A percentile compares a stretch with the other conserved stretches of the same genome.
phyloP scores from a whole-genome alignment of 768 basidiomycete species.

The Cyathus striatus region DNA sequence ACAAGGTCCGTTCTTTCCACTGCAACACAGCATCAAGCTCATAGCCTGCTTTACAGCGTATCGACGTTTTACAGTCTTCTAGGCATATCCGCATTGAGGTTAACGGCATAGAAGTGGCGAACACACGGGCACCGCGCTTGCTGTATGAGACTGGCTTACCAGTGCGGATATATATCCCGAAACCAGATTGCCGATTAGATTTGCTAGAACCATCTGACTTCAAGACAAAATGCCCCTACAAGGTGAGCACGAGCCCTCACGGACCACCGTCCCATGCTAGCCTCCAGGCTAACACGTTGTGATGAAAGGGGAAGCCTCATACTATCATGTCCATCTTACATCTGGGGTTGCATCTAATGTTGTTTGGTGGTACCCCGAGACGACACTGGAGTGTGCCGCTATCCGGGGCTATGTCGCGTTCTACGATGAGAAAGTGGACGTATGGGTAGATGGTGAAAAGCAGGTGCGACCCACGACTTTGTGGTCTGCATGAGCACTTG shows the following conservation, averaged over 20 bases:
- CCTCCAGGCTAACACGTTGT: no score
- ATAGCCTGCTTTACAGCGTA: conserved; percentile 32
- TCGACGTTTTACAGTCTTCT: conserved; percentile 58
- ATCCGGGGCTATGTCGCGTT: conserved; percentile 53
- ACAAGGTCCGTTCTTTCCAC: conserved; percentile 40
- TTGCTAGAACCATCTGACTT: conserved; percentile 42
- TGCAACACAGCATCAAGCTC: not conserved
- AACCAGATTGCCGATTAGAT: conserved; percentile 47
- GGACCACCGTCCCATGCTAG: no score
- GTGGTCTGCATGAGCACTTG: no score
- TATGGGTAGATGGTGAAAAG: conserved; percentile 57
- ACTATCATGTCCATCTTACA: conserved; percentile 46
- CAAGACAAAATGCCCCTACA: conserved; percentile 56
- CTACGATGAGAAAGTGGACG: conserved; percentile 64
- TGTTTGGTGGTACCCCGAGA: conserved; percentile 61
- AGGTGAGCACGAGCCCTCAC: no score
- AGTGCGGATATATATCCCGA: conserved; percentile 57
- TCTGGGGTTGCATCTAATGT: conserved; percentile 40
- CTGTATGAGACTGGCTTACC: conserved; percentile 55
- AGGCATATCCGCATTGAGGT: conserved; percentile 56
- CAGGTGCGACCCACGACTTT: conserved; percentile 27
- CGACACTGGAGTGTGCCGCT: conserved; percentile 42
- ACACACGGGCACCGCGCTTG: conserved; percentile 47
- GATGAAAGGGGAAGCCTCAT: conserved; percentile 60
- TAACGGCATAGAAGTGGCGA: conserved; percentile 58